Evolutionary conservation across 1,139 yeast species (phyloP).

Genomic region (Geotrichum reessii): DNA sequence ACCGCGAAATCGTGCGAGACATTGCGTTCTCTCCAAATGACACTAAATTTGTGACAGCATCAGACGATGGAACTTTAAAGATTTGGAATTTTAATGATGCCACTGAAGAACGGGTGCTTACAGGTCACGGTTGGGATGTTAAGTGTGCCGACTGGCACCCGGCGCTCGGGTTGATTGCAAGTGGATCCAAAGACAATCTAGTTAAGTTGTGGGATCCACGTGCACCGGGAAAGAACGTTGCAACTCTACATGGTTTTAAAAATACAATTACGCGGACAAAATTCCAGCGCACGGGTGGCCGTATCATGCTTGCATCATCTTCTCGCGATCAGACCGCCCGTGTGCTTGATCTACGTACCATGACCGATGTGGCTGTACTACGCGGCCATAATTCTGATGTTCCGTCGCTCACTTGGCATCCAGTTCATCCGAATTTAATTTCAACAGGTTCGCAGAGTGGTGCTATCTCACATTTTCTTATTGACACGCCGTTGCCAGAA

Average conservation of each 20-base stretch:
- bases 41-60: constrained; percentile 81
- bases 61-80: constrained; percentile 84
- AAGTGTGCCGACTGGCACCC: constrained; percentile 98
- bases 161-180: constrained; percentile 57
- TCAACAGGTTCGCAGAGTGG: constrained; percentile 92
- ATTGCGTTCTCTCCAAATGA: constrained; percentile 88
- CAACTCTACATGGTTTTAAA: constrained; percentile 86
- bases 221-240: constrained; percentile 63
- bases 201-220: constrained; percentile 97
- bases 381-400: constrained; percentile 82
- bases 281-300: constrained; percentile 65
- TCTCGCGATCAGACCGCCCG: constrained; percentile 86
- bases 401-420: constrained; percentile 88
- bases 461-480: constrained; percentile 67
- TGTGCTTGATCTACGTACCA: constrained; percentile 77
- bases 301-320: constrained; percentile 72
- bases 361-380: constrained; percentile 68
- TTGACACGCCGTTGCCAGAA: constrained; percentile 45
- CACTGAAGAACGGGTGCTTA: constrained; percentile 68
- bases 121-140: constrained; percentile 98
- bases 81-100: constrained; percentile 95
- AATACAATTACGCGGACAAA: constrained; percentile 82
- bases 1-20: constrained; percentile 78
- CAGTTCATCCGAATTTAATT: constrained; percentile 70
- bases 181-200: constrained; percentile 85